Conservation (phyloP, 306 rosid species). For the Ceratonia siliqua region DNA sequence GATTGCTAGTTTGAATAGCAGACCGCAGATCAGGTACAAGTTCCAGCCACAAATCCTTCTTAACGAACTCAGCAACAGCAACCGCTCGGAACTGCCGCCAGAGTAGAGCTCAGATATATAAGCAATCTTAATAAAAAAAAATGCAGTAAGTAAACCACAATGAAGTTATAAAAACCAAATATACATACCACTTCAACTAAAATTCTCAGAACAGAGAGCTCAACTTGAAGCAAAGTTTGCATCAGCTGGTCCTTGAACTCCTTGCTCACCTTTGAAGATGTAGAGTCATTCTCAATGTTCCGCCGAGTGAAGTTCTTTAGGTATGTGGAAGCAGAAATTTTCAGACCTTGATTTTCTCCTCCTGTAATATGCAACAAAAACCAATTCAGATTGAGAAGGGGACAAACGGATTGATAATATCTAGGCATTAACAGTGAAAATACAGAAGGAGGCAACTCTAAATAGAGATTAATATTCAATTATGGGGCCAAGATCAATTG, state of each 20-base stretch:
- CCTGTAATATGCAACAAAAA: constrained; percentile 38
- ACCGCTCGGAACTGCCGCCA: constrained; percentile 63
- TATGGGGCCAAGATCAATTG: not conserved
- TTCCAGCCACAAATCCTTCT: constrained; percentile 69
- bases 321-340: constrained; percentile 75
- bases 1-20: constrained; percentile 71
- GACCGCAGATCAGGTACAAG: constrained; percentile 67
- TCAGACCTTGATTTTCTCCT: constrained; percentile 65
- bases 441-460: not conserved
- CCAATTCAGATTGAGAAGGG: not conserved
- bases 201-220: constrained; percentile 62
- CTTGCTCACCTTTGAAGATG: constrained; percentile 58
- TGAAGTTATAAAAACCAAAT: not conserved
- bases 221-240: constrained; percentile 68
- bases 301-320: constrained; percentile 74
- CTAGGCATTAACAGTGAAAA: not conserved
- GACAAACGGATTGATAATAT: not conserved
- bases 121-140: not conserved
- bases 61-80: constrained; percentile 65
- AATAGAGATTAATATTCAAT: not conserved
- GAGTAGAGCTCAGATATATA: not conserved
- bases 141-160: not conserved
- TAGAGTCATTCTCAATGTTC: constrained; percentile 43
- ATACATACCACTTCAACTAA: constrained; percentile 71
- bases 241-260: constrained; percentile 80